Evolutionary conservation across 2,329 filamentous ascomycete genomes (phyloP).

Genomic region (Neopestalotiopsis sp.): DNA sequence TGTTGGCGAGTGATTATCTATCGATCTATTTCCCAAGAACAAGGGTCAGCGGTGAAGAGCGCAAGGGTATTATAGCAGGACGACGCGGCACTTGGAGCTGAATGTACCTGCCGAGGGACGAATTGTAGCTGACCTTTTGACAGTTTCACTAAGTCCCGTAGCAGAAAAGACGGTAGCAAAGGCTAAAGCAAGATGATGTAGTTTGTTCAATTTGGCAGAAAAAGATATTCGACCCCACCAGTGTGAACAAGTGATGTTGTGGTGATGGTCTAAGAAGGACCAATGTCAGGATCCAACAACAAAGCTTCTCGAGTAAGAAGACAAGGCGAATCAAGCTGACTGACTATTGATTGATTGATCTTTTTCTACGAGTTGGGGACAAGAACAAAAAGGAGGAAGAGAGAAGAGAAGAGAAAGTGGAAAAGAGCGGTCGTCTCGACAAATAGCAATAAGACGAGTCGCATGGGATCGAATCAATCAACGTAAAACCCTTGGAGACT

Average conservation of each 20-base stretch:
- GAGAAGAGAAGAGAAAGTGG: neutral
- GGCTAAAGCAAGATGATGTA: conserved; percentile 3
- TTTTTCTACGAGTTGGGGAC: neutral
- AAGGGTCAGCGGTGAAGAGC: neutral
- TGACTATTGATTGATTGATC: neutral
- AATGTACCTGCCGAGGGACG: neutral
- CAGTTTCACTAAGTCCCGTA: neutral
- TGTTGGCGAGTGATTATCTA: conserved; percentile 35
- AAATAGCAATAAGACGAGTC: neutral
- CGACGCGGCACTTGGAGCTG: neutral
- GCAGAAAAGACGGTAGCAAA: neutral
- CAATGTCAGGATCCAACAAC: neutral
- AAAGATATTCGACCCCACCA: neutral
- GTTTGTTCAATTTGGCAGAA: neutral
- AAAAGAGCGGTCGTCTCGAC: neutral
- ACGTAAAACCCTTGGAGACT: conserved; percentile 8
- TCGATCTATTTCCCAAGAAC: neutral
- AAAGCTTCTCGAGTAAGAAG: neutral
- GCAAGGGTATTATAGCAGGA: neutral
- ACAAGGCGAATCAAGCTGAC: neutral
- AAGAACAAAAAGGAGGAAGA: neutral
- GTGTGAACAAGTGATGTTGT: neutral
- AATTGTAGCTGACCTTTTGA: neutral
- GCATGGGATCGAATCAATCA: neutral
- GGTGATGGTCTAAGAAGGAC: neutral